Evolutionary conservation across 2,329 filamentous ascomycete genomes (phyloP).

Genomic region (Sporothrix inflata): DNA sequence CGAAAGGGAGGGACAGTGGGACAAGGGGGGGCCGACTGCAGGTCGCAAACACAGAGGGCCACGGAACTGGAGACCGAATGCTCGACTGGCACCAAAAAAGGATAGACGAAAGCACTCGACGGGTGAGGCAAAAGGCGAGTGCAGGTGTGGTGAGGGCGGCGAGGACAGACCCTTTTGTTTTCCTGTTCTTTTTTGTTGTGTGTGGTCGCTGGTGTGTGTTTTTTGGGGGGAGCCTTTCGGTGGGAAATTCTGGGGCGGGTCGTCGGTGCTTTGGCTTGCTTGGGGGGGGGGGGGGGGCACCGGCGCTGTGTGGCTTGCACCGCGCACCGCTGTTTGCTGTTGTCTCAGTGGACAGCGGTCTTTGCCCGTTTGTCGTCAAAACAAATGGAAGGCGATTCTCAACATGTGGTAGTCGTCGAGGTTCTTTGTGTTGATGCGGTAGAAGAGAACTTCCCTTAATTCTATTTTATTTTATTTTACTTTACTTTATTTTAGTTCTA

Average conservation of each 20-base stretch:
- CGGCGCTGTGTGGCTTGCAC: not conserved
- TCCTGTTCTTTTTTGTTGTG: constrained; percentile 9
- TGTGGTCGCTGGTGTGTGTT: constrained; percentile 5
- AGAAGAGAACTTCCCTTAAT: not conserved
- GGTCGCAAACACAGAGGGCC: constrained; percentile 14
- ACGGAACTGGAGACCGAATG: not conserved
- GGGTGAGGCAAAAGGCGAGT: not conserved
- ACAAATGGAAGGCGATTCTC: not conserved
- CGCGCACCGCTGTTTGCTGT: constrained; percentile 8
- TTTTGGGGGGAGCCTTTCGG: not conserved
- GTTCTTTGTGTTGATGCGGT: not conserved
- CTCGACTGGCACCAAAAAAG: not conserved
- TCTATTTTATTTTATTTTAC: not conserved
- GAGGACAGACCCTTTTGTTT: constrained; percentile 8
- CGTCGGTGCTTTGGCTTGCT: not conserved
- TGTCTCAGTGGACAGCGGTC: not conserved
- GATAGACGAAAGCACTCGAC: not conserved
- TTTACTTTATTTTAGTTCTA: not conserved
- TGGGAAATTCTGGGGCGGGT: constrained; percentile 5
- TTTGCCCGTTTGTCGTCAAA: not conserved
- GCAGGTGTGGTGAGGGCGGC: constrained; percentile 12
- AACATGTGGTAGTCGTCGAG: no score
- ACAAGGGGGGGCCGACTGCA: not conserved
- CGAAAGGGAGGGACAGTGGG: not conserved
- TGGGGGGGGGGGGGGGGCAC: not conserved